These are phyloP conservation scores for Stachybotrys chlorohalonatus DNA, from an alignment of 2,329 filamentous ascomycete genomes.

Conservation along the genomic window DNA sequence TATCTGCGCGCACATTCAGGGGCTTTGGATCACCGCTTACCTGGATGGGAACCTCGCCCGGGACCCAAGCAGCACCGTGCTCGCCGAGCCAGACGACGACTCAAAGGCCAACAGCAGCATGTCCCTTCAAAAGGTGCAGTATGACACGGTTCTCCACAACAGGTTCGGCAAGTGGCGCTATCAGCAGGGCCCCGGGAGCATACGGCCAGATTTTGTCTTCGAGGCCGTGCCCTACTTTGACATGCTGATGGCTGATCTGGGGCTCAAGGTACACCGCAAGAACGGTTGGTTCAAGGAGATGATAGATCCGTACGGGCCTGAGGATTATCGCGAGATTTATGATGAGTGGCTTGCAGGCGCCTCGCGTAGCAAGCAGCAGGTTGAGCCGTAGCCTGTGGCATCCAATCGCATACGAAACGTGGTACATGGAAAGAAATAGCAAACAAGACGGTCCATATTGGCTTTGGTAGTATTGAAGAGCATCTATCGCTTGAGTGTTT, in stretches of 20 bases:
- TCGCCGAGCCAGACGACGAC: background rate
- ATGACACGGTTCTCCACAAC: constrained; percentile 51
- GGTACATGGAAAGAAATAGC: background rate
- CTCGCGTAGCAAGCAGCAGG: background rate
- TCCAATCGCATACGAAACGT: no score
- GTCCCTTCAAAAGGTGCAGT: constrained; percentile 30
- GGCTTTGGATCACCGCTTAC: constrained; percentile 54
- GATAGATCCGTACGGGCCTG: constrained; percentile 44
- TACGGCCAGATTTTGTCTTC: constrained; percentile 62
- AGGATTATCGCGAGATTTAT: constrained; percentile 44
- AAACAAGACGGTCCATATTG: background rate
- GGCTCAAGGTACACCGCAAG: constrained; percentile 46
- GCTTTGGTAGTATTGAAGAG: background rate
- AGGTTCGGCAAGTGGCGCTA: constrained; percentile 62
- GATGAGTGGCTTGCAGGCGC: constrained; percentile 33
- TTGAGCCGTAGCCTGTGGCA: background rate
- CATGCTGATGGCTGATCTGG: constrained; percentile 55
- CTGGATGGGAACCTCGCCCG: constrained; percentile 24
- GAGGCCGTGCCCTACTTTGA: constrained; percentile 68
- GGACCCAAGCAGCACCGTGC: constrained; percentile 3
- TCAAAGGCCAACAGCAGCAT: background rate
- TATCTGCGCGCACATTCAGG: constrained; percentile 33
- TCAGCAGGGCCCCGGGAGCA: constrained; percentile 50
- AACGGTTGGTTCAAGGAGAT: constrained; percentile 38
- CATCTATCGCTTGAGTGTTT: constrained; percentile 52